These are phyloP conservation scores for Aspergillus tubingensis DNA, from an alignment of 2,329 filamentous ascomycete genomes.

Conservation along the genomic window DNA sequence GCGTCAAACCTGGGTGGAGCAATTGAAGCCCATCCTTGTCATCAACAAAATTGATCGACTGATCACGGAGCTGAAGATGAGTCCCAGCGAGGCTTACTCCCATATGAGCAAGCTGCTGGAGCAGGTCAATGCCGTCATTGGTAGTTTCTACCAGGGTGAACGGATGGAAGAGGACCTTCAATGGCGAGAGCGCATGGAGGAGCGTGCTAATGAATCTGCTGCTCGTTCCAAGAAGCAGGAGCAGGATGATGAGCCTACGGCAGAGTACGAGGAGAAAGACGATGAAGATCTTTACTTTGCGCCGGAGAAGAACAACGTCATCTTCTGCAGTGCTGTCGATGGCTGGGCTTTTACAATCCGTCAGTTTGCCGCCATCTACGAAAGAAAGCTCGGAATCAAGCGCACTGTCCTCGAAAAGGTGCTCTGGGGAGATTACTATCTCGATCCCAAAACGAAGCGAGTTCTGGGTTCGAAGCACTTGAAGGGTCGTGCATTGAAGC, in stretches of 20 bases:
- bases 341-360: conserved; percentile 98
- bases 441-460: conserved; percentile 96
- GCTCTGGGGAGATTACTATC: conserved; percentile 93
- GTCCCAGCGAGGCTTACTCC: conserved; percentile 80
- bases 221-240: conserved; percentile 52
- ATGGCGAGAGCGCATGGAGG: conserved; percentile 92
- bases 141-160: conserved; percentile 96
- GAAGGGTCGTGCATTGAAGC: conserved; percentile 87
- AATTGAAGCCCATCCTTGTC: conserved; percentile 88
- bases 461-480: conserved; percentile 88
- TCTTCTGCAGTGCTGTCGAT: conserved; percentile 95
- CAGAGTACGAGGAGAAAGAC: conserved; percentile 81
- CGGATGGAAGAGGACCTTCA: conserved; percentile 97
- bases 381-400: conserved; percentile 96
- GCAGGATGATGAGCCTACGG: conserved; percentile 50
- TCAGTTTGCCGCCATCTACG: conserved; percentile 90
- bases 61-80: conserved; percentile 93
- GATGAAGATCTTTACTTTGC: conserved; percentile 98
- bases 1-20: conserved; percentile 92
- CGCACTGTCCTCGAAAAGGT: conserved; percentile 85
- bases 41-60: conserved; percentile 99
- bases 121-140: conserved; percentile 95
- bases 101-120: conserved; percentile 88
- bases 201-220: conserved; percentile 72
- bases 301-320: conserved; percentile 97